These are phyloP conservation scores for Sordariomycetes sp. DNA, from an alignment of 2,329 filamentous ascomycete genomes.

Conservation along the genomic window DNA sequence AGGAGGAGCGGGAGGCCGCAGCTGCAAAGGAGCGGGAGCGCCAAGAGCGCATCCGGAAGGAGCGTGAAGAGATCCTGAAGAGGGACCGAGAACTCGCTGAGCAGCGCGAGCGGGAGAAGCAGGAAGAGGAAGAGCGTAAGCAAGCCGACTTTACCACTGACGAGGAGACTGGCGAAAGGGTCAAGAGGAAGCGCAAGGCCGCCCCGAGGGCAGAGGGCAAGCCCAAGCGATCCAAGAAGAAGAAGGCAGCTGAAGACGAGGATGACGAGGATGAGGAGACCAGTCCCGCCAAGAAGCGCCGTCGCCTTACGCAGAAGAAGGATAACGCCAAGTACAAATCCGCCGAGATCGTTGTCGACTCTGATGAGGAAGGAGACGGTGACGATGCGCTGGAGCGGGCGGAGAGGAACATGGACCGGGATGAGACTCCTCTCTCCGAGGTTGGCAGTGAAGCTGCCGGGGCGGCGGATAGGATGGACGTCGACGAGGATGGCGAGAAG, in stretches of 20 bases:
- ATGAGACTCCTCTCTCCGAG: conserved; percentile 24
- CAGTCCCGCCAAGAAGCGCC: conserved; percentile 50
- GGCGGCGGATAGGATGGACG: conserved; percentile 40
- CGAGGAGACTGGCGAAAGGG: conserved; percentile 69
- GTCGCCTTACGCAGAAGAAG: conserved; percentile 42
- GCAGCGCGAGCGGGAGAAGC: conserved; percentile 62
- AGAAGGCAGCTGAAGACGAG: conserved; percentile 43
- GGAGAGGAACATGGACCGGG: conserved; percentile 28
- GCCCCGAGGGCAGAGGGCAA: conserved; percentile 32
- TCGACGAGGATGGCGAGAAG: conserved; percentile 33
- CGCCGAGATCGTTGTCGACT: conserved; percentile 73
- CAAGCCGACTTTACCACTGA: conserved; percentile 78
- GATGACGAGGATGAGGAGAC: conserved; percentile 34
- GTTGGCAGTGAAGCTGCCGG: conserved; percentile 24
- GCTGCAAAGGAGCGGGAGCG: conserved; percentile 64
- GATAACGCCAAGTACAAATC: conserved; percentile 68
- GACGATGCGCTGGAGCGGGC: conserved; percentile 26
- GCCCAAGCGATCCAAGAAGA: conserved; percentile 39
- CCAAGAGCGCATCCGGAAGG: conserved; percentile 74
- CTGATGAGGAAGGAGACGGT: conserved; percentile 47
- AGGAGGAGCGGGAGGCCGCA: conserved; percentile 62
- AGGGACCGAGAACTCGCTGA: conserved; percentile 65
- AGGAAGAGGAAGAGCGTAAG: conserved; percentile 22
- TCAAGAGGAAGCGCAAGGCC: conserved; percentile 66
- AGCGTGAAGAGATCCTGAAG: conserved; percentile 72